Evolutionary conservation across 2,329 filamentous ascomycete genomes (phyloP).

Genomic region (Hypocreales sp.): DNA sequence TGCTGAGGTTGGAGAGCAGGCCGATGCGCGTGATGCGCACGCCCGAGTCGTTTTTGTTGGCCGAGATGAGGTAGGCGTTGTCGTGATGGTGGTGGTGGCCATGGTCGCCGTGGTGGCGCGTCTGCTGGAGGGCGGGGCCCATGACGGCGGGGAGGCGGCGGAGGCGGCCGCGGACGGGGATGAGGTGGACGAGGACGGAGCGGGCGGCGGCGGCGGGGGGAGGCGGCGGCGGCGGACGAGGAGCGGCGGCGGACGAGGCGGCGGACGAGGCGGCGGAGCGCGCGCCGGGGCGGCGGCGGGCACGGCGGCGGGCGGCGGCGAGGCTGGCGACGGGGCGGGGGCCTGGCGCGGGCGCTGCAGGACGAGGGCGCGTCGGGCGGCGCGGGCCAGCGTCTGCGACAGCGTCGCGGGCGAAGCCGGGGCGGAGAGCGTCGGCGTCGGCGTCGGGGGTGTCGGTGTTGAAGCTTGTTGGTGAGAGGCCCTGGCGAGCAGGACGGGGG

Average conservation of each 20-base stretch:
- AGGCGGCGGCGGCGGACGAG: background rate
- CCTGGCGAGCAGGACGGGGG: no score
- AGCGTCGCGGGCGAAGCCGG: no score
- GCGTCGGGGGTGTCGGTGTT: no score
- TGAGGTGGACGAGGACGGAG: slow-evolving; percentile 7
- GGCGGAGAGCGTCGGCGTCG: no score
- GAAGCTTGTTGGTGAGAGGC: no score
- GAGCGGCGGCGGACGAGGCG: no score
- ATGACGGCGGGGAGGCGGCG: slow-evolving; percentile 11
- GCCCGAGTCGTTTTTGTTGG: slow-evolving; percentile 57
- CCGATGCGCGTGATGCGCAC: slow-evolving; percentile 46
- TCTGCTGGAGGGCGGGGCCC: slow-evolving; percentile 15
- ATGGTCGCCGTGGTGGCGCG: slow-evolving; percentile 23
- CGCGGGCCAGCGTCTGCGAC: no score
- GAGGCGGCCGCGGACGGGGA: slow-evolving; percentile 7
- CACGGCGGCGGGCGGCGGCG: background rate
- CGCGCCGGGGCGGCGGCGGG: no score
- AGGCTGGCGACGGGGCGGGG: background rate
- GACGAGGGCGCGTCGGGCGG: background rate
- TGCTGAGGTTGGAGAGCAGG: slow-evolving; percentile 69
- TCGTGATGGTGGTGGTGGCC: slow-evolving; percentile 65
- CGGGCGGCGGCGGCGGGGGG: slow-evolving; percentile 1
- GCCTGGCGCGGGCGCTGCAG: no score
- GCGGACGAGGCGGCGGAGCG: no score
- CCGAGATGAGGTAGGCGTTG: slow-evolving; percentile 84